Percentiles rank a stretch among this genome's conserved stretches.
phyloP scores from a whole-genome alignment of 495 filamentous ascomycete genomes.

The Eremomyces bilateralis region DNA sequence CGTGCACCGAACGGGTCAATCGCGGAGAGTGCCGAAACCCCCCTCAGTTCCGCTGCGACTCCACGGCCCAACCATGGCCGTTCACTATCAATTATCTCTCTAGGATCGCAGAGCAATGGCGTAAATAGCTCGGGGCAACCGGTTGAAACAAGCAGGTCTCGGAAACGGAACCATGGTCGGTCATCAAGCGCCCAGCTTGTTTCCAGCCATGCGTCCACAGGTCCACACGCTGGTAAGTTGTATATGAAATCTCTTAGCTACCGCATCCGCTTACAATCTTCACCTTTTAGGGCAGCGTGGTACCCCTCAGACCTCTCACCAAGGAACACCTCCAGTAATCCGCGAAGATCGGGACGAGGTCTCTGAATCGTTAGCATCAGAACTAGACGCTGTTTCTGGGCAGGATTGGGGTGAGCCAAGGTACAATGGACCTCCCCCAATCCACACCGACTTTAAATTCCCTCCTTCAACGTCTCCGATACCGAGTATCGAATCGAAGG shows the following conservation, averaged over 20 bases:
- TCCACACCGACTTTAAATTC: constrained; percentile 39
- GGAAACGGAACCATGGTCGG: background rate
- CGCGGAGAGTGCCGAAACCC: constrained; percentile 2
- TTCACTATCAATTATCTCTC: constrained; percentile 88
- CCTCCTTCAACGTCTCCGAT: constrained; percentile 25
- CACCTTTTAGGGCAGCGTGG: too few relatives aligned
- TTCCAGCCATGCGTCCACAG: too few relatives aligned
- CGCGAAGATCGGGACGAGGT: too few relatives aligned
- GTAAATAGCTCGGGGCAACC: constrained; percentile 15
- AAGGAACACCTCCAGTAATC: too few relatives aligned
- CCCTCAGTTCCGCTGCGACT: constrained; percentile 6
- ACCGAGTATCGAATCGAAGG: constrained; percentile 8
- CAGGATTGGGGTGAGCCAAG: too few relatives aligned
- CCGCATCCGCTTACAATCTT: too few relatives aligned
- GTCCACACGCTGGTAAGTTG: too few relatives aligned
- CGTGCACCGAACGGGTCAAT: constrained; percentile 9
- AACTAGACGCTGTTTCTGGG: too few relatives aligned
- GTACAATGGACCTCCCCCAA: constrained; percentile 8
- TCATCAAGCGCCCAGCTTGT: constrained; percentile 3
- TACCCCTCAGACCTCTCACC: too few relatives aligned
- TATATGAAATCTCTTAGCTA: too few relatives aligned
- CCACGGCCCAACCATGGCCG: constrained; percentile 32
- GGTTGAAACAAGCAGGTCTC: background rate
- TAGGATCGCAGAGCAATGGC: constrained; percentile 43
- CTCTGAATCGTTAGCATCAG: too few relatives aligned